Evolutionary conservation across 106 monocot species (phyloP), one percentile per base, ranked within the genome.

Genomic region (Platanthera zijinensis): DNA sequence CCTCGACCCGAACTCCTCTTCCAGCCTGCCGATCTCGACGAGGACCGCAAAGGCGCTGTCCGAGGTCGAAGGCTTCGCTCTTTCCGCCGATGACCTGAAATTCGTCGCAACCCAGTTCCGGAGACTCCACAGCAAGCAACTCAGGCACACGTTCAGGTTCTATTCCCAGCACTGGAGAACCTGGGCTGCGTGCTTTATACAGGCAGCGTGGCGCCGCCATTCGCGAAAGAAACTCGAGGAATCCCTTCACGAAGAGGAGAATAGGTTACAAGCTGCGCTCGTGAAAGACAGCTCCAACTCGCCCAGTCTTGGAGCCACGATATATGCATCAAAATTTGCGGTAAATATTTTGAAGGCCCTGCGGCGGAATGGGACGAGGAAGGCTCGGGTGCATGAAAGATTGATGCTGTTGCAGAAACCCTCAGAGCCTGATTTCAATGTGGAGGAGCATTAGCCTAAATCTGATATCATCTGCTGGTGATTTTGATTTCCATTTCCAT

Each of bases 81-180:
- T 88, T 10, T 71, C 77, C 73, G 88, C 85, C 3, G 85, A 88
- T 57, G 88, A 88, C 73, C 73, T 88, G 51, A 85, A 82, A 69
- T 88, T 88, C 39, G 88, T 88, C 47, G 88, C 88, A 15, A 69
- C 84, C 17, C 88, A 88, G 72, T 88, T 88, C 71, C 78, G 85
- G 25, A 82, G 88, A 14, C 74, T 88, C 14, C 88, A 88, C 56
- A 85, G 82, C 67, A 88, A 88, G 62, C 82, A 88, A 32, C 77
- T 88, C 8, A 75, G 50, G 14, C 82, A 88, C 53, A 80, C 88
- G 0, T 88, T 88, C 50, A 82, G 82, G 53, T 83, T 82, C 21
- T 85, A 88, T 10, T 88, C 88, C 11, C 88, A 88, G 21, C 88
- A 88, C 12, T 88, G 88, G 88, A 82, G 84, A 69, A 88, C 88